Evolutionary conservation across 768 basidiomycete species (phyloP).

Genomic region (Exidia glandulosa): DNA sequence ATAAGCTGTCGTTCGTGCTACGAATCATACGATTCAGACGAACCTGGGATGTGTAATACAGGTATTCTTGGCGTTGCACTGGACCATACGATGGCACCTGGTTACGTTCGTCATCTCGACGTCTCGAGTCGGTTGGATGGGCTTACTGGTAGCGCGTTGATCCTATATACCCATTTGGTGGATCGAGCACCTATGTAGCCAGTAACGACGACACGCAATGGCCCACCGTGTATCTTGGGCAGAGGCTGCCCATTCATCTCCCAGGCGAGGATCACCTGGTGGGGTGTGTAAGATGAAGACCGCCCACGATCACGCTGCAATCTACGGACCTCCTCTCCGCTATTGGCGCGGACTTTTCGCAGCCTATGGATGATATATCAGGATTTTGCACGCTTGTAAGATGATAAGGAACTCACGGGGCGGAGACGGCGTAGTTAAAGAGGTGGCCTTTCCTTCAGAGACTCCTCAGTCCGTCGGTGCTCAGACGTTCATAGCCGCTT

Average conservation of each 20-base stretch:
- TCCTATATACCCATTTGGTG: slow-evolving; percentile 42
- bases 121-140: not conserved
- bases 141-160: slow-evolving; percentile 30
- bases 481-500: not conserved
- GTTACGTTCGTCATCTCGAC: slow-evolving; percentile 35
- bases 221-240: slow-evolving; percentile 40
- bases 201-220: slow-evolving; percentile 38
- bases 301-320: no score
- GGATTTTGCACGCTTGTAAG: not conserved
- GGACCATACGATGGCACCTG: slow-evolving; percentile 23
- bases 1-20: not conserved
- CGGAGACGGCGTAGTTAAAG: slow-evolving; percentile 25
- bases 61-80: slow-evolving; percentile 41
- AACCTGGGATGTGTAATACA: slow-evolving; percentile 41
- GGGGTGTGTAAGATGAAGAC: no score
- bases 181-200: slow-evolving; percentile 47
- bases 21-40: not conserved
- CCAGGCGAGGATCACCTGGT: slow-evolving; percentile 43
- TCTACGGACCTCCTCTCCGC: not conserved
- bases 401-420: not conserved
- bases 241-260: slow-evolving; percentile 41
- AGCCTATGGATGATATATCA: slow-evolving; percentile 33
- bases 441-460: slow-evolving; percentile 23
- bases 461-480: slow-evolving; percentile 6
- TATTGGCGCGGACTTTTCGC: slow-evolving; percentile 34